These are phyloP conservation scores for Suillus spraguei DNA, from an alignment of 768 basidiomycete genomes.

Conservation along the genomic window DNA sequence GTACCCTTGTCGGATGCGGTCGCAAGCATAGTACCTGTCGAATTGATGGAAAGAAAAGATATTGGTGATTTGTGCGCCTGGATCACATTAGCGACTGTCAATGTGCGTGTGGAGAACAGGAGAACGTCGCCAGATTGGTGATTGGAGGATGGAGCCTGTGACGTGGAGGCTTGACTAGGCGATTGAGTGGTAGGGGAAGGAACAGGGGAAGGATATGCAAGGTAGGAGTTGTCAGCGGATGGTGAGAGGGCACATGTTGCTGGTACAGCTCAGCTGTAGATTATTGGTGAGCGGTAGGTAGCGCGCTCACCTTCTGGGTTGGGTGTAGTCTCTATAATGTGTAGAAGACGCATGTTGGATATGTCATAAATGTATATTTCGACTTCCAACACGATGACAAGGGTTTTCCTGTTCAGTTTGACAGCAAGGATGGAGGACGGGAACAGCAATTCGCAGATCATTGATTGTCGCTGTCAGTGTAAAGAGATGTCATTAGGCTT, in stretches of 20 bases:
- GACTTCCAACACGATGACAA: slow-evolving; percentile 94
- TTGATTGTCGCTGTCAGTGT: slow-evolving; percentile 81
- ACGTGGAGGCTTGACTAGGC: slow-evolving; percentile 39
- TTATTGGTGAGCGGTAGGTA: slow-evolving; percentile 9
- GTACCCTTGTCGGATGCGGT: slow-evolving; percentile 96
- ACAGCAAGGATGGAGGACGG: slow-evolving; percentile 97
- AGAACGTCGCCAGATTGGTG: slow-evolving; percentile 84
- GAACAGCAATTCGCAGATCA: slow-evolving; percentile 98
- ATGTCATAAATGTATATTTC: slow-evolving; percentile 99
- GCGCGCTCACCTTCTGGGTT: slow-evolving; percentile 83
- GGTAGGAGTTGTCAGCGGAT: slow-evolving; percentile 88
- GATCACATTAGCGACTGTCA: slow-evolving; percentile 93
- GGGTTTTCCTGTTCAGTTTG: slow-evolving; percentile 94
- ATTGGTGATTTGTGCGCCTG: slow-evolving; percentile 97
- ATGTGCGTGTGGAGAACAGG: slow-evolving; percentile 89
- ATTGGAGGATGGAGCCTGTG: slow-evolving; percentile 41
- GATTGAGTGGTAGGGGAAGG: slow-evolving; percentile 76
- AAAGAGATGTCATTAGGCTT: neutral
- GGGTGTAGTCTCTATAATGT: slow-evolving; percentile 95
- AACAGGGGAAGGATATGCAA: slow-evolving; percentile 95
- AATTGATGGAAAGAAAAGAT: slow-evolving; percentile 84
- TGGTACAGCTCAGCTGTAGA: slow-evolving; percentile 32
- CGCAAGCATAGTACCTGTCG: slow-evolving; percentile 86
- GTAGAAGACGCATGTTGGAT: slow-evolving; percentile 95
- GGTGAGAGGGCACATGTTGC: slow-evolving; percentile 96